Evolutionary conservation across 192 early-diverging fungal species (phyloP), one percentile per base, ranked within the genome.

Genomic region (Lobosporangium transversale): DNA sequence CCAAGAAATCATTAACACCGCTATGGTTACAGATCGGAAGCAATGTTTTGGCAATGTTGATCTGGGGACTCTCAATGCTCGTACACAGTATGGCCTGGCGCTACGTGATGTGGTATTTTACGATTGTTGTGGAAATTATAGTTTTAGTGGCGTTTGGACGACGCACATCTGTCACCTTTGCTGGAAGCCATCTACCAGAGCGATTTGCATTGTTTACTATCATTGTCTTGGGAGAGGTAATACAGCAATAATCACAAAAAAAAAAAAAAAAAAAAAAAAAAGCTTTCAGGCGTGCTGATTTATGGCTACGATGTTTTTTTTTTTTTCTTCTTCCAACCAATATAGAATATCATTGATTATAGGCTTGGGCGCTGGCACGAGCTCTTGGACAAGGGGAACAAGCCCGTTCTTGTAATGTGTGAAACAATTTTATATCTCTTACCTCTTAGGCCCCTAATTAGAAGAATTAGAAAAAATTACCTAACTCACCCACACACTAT

Each of bases 181-280:
- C 83, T 18, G 83, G 81, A 4, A 83, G 83, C 52, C 83, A 85
- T 47, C 58, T 85, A 24, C 81, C 83, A 4, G 83, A 85, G 21
- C 78, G 83, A 8, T 69, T 85, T 17, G 83, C 81, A 3, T 43
- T 85, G 17, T 66, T 85, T 2, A 78, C 83, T 3, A 53, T 85
- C 20, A 82, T 85, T 66, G 83, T 85, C 9, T 63, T 85, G 3
- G 82, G 81, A 35, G 68, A 74, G 78, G 59, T 63, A 60, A n/a
- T n/a, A n/a, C n/a, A n/a, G n/a, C n/a, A n/a, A n/a, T n/a, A n/a
- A n/a, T n/a, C n/a, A n/a, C n/a, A n/a, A n/a, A n/a, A n/a, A n/a
- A n/a, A n/a, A n/a, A n/a, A n/a, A n/a, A n/a, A n/a, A n/a, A n/a
- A n/a, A n/a, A n/a, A n/a, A n/a, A n/a, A n/a, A n/a, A n/a, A n/a